These are phyloP conservation scores for Globisporangium echinulatum DNA, from an alignment of 352 stramenopile genomes.

Conservation along the genomic window DNA sequence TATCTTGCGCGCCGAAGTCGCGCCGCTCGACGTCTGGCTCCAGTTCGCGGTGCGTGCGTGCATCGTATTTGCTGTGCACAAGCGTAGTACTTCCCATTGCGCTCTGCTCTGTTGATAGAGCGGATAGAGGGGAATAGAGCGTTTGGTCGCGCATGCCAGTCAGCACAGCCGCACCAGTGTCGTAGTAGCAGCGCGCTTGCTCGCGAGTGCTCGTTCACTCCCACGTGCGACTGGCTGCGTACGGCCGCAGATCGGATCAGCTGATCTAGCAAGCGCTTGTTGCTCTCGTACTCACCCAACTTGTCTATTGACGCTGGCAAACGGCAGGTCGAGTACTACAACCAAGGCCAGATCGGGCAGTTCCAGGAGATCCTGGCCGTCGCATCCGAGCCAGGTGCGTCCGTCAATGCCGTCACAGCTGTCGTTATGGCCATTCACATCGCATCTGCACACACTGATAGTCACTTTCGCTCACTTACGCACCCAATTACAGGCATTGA, in stretches of 20 bases:
- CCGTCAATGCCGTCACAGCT: too few relatives aligned
- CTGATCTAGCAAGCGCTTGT: too few relatives aligned
- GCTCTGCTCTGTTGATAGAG: background rate
- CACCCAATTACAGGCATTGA: conserved; percentile 40
- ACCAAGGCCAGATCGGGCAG: conserved; percentile 68
- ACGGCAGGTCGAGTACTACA: conserved; percentile 81
- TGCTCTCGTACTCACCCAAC: background rate
- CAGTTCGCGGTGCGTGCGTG: conserved; percentile 70
- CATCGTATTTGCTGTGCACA: too few relatives aligned
- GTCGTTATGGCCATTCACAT: background rate
- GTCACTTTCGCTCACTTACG: background rate
- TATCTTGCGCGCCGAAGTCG: conserved; percentile 86
- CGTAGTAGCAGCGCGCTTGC: too few relatives aligned
- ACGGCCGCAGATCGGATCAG: too few relatives aligned
- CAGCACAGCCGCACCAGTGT: too few relatives aligned
- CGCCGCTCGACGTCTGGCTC: conserved; percentile 88
- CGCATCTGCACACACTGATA: background rate
- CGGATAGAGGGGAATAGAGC: too few relatives aligned
- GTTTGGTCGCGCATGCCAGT: too few relatives aligned
- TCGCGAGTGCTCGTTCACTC: too few relatives aligned
- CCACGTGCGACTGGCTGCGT: too few relatives aligned
- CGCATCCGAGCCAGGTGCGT: conserved; percentile 58
- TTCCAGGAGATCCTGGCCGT: conserved; percentile 85
- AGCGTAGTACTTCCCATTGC: too few relatives aligned
- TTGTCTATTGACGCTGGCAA: background rate